These are phyloP conservation scores for Tolypocladium ovalisporum DNA, from an alignment of 2,329 filamentous ascomycete species.

Conservation along the genomic window DNA sequence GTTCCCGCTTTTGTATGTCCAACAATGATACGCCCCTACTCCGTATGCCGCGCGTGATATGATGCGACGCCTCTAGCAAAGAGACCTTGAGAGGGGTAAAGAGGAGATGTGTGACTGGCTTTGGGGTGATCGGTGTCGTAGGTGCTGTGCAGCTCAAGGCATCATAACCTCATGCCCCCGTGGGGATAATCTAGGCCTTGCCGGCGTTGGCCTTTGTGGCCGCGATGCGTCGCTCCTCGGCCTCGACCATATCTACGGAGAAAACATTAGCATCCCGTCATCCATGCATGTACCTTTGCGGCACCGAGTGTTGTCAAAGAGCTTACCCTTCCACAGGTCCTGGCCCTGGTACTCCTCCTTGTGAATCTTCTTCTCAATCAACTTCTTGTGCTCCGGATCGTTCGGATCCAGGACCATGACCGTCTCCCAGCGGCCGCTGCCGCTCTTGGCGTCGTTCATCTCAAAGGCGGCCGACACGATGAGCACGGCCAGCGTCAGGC, in stretches of 20 bases:
- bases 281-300: not conserved
- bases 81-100: not conserved
- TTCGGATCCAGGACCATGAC: conserved; percentile 70
- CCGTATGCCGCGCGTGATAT: not conserved
- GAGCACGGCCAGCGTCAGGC: conserved; percentile 73
- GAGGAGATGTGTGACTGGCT: not conserved
- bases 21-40: not conserved
- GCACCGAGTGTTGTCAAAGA: not conserved
- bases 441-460: conserved; percentile 63
- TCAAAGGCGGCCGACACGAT: conserved; percentile 77
- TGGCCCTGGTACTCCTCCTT: conserved; percentile 80
- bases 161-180: not conserved
- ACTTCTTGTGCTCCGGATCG: conserved; percentile 70
- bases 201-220: conserved; percentile 22
- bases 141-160: not conserved
- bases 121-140: not conserved
- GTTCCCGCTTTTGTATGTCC: not conserved
- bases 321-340: conserved; percentile 81
- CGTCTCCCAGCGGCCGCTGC: conserved; percentile 73
- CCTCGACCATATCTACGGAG: conserved; percentile 63
- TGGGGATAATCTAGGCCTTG: conserved; percentile 6
- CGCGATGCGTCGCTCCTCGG: conserved; percentile 55
- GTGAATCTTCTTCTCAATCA: conserved; percentile 80
- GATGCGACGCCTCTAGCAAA: not conserved
- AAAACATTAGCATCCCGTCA: not conserved